Evolutionary conservation across 73 alveolate genomes (phyloP), one percentile per base, ranked within the genome.

Genomic region (Paramecium primaurelia): DNA sequence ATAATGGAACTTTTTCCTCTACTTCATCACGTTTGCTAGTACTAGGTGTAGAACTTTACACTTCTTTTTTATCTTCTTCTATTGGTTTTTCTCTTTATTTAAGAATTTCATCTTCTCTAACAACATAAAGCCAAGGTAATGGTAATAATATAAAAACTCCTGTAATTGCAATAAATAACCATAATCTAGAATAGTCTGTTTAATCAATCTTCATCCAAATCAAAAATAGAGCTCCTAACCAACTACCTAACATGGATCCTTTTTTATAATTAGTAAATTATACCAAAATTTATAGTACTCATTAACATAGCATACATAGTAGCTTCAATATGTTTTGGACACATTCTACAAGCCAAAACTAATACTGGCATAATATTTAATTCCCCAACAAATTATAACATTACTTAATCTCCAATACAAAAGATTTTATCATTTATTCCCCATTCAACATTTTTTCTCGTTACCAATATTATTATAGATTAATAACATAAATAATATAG

Each of bases 291-390:
- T 11, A 96, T 93, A 10, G 97, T 92, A 10, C 97, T 93, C 96
- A 96, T 86, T 6, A 96, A 86, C 92, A 95, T 84, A 7, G 97
- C 98, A 93, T 95, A 96, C 94, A 96, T 92, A 11, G 97, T 77
- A 9, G 97, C 99, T 85, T 96, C 99, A 5, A 96, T 95, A 45
- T 92, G 71, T 71, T 94, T 95, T 7, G 99, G 99, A 44, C 98
- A 95, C 92, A 96, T 93, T 71, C 95, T 93, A 40, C 97, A 94
- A 16, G 98, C 97, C 16, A 96, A 59, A 0, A 96, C 97, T 94
- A 96, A 90, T 8, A 96, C 30, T 16, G 99, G 99, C 95, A 96
- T 94, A 18, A 96, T 45, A 88, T 84, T 92, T 64, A 97, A 49
- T 92, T 95, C 93, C 54, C 92, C 93, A 71, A 92, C 83, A 91